Percentiles rank a stretch among this genome's conserved stretches.
Evolutionary conservation across 2,329 filamentous ascomycete genomes (phyloP).

Genomic region (Epichloe amarillans): DNA sequence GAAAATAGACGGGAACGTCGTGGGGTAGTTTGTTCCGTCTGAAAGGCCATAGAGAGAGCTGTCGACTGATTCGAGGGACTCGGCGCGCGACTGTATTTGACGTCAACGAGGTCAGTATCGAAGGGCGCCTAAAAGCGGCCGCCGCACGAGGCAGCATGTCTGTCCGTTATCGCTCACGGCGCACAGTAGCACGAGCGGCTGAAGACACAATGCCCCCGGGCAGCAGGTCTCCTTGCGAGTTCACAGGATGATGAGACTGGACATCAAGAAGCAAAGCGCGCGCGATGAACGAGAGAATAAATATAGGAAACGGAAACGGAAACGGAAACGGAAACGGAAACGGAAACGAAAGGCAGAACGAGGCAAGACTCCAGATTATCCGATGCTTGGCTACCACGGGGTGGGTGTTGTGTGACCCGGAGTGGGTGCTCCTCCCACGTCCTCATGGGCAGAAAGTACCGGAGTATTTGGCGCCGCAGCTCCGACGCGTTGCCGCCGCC

Average conservation of each 20-base stretch:
- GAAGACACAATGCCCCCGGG: not conserved
- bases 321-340: not conserved
- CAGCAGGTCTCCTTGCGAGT: not conserved
- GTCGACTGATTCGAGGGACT: constrained; percentile 7
- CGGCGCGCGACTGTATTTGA: constrained; percentile 10
- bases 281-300: not conserved
- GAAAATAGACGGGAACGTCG: constrained; percentile 22
- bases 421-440: too few species aligned
- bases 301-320: not conserved
- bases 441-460: not conserved
- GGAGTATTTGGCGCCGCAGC: constrained; percentile 7
- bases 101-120: constrained; percentile 9
- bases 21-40: constrained; percentile 10
- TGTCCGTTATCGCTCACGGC: constrained; percentile 1
- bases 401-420: too few species aligned
- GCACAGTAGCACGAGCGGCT: not conserved
- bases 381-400: too few species aligned
- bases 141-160: constrained; percentile 13
- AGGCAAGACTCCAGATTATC: not conserved
- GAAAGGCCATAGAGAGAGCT: constrained; percentile 23
- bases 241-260: not conserved
- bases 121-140: constrained; percentile 11
- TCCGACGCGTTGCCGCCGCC: constrained; percentile 1
- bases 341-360: not conserved
- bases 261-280: not conserved